Percentiles rank a stretch among this genome's conserved stretches.
Evolutionary conservation across 108 stramenopile genomes (phyloP).

Genomic region (Asterionellopsis glacialis): DNA sequence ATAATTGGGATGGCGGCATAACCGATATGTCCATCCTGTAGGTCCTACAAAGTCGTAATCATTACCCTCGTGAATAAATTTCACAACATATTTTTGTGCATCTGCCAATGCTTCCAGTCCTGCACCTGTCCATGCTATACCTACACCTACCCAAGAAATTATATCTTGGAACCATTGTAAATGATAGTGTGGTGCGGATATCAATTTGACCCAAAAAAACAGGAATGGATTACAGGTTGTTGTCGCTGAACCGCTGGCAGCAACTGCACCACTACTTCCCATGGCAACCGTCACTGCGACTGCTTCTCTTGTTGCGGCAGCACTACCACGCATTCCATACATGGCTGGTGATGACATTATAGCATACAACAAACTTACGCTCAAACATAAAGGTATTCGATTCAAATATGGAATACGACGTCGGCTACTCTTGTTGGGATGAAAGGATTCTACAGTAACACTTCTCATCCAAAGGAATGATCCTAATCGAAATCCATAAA

Average conservation of each 20-base stretch:
- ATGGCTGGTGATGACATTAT: constrained; percentile 27
- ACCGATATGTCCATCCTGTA: constrained; percentile 25
- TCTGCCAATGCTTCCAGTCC: constrained; percentile 34
- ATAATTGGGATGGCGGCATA: constrained; percentile 72
- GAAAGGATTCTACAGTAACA: neutral
- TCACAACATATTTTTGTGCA: constrained; percentile 24
- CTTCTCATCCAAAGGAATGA: constrained; percentile 15
- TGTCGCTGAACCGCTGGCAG: neutral
- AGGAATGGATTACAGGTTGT: neutral
- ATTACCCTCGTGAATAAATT: constrained; percentile 2
- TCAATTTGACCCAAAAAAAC: neutral
- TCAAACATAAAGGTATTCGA: constrained; percentile 22
- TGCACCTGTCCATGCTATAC: constrained; percentile 28
- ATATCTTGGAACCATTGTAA: neutral
- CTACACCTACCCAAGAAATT: constrained; percentile 8
- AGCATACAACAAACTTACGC: constrained; percentile 26
- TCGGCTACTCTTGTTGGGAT: neutral
- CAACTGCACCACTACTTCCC: neutral
- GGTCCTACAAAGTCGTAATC: constrained; percentile 26
- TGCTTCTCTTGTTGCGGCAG: too few species aligned
- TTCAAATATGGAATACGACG: constrained; percentile 7
- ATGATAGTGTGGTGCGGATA: neutral
- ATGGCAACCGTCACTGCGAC: too few species aligned
- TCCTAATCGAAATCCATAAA: constrained; percentile 39
- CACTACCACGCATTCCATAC: constrained; percentile 10